These are phyloP conservation scores for Tuber magnatum DNA, from an alignment of 495 filamentous ascomycete genomes.

Conservation along the genomic window DNA sequence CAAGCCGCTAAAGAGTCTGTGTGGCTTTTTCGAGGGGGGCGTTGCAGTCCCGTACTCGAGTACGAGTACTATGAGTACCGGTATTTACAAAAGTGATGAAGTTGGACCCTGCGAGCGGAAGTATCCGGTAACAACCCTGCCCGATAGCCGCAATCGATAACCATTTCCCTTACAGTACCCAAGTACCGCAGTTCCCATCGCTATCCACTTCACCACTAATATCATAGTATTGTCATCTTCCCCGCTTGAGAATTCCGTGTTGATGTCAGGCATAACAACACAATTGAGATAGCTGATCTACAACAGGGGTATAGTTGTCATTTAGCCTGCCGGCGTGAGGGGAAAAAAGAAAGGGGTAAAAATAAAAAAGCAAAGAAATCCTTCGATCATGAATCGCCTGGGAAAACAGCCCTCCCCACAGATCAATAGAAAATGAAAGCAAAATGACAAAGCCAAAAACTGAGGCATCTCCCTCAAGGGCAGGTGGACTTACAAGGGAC, in stretches of 20 bases:
- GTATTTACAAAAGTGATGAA: background rate
- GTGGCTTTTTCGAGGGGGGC: constrained; percentile 17
- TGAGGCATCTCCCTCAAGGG: constrained; percentile 11
- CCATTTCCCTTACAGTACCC: constrained; percentile 17
- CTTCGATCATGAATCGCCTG: constrained; percentile 37
- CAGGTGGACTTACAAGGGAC: constrained; percentile 50
- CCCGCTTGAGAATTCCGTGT: constrained; percentile 30
- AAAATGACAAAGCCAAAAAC: constrained; percentile 10
- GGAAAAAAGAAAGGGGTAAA: constrained; percentile 28
- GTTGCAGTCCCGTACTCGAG: no score
- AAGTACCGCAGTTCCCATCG: no score
- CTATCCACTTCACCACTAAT: constrained; percentile 30
- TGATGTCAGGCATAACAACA: constrained; percentile 53
- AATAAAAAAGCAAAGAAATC: constrained; percentile 32
- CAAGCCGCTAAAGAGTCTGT: constrained; percentile 24
- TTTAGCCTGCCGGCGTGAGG: constrained; percentile 33
- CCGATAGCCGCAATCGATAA: constrained; percentile 31
- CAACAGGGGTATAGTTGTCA: constrained; percentile 37
- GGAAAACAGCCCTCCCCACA: constrained; percentile 38
- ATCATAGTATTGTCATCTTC: constrained; percentile 26
- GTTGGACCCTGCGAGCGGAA: constrained; percentile 23
- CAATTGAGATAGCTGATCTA: constrained; percentile 57
- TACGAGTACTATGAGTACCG: no score
- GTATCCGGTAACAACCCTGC: constrained; percentile 36
- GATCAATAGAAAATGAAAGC: constrained; percentile 33